These are phyloP conservation scores for Fagus crenata DNA, from an alignment of 306 rosid genomes.

Conservation along the genomic window DNA sequence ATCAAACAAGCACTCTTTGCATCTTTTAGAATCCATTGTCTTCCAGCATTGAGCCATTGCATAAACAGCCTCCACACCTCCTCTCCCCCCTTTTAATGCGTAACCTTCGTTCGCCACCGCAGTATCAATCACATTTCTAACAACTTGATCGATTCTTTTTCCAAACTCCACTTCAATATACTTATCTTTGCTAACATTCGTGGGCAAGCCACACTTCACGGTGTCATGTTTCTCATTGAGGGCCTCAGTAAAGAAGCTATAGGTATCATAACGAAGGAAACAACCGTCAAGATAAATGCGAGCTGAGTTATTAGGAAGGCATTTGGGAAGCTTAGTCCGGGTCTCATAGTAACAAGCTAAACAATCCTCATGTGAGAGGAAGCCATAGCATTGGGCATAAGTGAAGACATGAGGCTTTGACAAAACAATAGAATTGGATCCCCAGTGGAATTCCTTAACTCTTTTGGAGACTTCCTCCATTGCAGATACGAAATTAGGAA, in stretches of 20 bases:
- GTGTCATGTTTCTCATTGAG: slow-evolving; percentile 11
- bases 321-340: slow-evolving; percentile 29
- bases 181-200: not conserved
- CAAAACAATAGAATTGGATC: not conserved
- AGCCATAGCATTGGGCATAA: slow-evolving; percentile 43
- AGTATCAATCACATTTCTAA: slow-evolving; percentile 27
- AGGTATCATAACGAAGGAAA: slow-evolving; percentile 51
- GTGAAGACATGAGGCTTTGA: slow-evolving; percentile 33
- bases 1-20: slow-evolving; percentile 35
- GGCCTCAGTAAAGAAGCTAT: slow-evolving; percentile 34
- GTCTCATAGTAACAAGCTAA: slow-evolving; percentile 35
- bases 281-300: slow-evolving; percentile 53
- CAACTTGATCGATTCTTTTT: slow-evolving; percentile 14
- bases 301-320: slow-evolving; percentile 43
- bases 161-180: slow-evolving; percentile 10
- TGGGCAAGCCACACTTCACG: slow-evolving; percentile 18
- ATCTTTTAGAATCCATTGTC: slow-evolving; percentile 21
- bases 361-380: slow-evolving; percentile 37
- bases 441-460: slow-evolving; percentile 31
- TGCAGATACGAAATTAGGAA: slow-evolving; percentile 18
- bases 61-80: slow-evolving; percentile 43
- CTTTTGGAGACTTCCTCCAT: slow-evolving; percentile 34
- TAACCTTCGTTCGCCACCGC: slow-evolving; percentile 35
- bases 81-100: slow-evolving; percentile 25
- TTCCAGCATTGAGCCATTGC: slow-evolving; percentile 72